Base-by-base conservation (phyloP, 768 basidiomycete genomes). In the Termitomyces sp. region DNA sequence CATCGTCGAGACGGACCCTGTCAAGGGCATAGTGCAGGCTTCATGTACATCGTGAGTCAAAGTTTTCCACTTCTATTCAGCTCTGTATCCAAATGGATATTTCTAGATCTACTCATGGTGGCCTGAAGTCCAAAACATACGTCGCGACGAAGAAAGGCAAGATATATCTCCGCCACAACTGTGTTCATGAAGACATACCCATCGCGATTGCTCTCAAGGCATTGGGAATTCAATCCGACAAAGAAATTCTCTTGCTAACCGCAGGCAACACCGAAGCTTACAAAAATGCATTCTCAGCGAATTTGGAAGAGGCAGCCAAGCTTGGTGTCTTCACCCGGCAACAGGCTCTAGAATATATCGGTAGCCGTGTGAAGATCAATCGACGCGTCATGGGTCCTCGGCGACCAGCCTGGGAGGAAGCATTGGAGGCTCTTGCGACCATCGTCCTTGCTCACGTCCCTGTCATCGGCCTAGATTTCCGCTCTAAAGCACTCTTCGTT, bases 401-500 rank as follows among this genome's bases (percentile, higher is more conserved):
- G 55, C 73, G 94, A 31, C 93, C 94, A 0, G 82, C 85, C 35
- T 91, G 89, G 86, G 96, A 99, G 71, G 94, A 98, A 71, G 97
- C 96, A 0, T 71, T 97, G 49, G 95, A 98, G 67, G 94, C 94
- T 3, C 78, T 98, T n/a, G 94, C 96, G 0, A 96, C 96, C 1
- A 96, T 99, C 66, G 92, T 98, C 1, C 81, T 99, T 19, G 95
- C 94, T 3, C 97, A 99, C 68, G 94, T 99, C 2, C 92, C 94
- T 3, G 94, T 99, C 21, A 79, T 83, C 44, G 86, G 88, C 17
- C 76, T 97, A 47, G 92, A 98, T 72, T 91, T 98, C 68, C 78
- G 90, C 50, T 81, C 93, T 10, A 99, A 99, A 70, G 94, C 94
- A 19, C 90, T 98, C 62, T 98, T 98, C 67, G 90, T 98, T 33